Evolutionary conservation across 2,329 filamentous ascomycete genomes (phyloP), one percentile per base, ranked within the genome.

Genomic region (Didymella keratinophila): DNA sequence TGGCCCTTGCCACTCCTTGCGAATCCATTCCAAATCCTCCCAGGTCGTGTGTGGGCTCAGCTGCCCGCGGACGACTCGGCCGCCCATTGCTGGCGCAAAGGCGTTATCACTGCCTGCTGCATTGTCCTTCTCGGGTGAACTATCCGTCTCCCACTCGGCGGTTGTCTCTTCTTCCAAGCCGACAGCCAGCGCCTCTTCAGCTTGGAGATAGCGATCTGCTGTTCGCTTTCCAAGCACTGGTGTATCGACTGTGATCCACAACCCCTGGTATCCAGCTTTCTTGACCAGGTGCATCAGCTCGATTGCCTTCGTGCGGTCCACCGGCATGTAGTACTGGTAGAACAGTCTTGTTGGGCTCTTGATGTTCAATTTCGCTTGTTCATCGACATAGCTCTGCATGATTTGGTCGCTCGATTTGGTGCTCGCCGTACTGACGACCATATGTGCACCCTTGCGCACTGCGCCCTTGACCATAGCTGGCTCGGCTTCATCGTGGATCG

Each of bases 21-120:
- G 67, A 44, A 82, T 67, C 80, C 79, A 82, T 5, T 67, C 60
- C 12, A 82, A 65, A 58, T 88, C 81, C 12, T 76, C 70, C 80
- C 78, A 65, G 70, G 84, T 82, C 14, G 87, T 77, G 18, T 82
- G 80, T 4, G 84, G 76, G 18, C 69, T 75, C 14, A 75, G 27
- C 36, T 74, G 66, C 44, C 77, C 63, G 42, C 67, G 43, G 32
- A 69, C 63, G 7, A 63, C 61, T 4, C 71, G 80, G 76, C 27
- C 84, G 68, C 69, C 88, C 86, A 67, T 89, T 82, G 74, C 84
- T 85, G 28, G 76, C 69, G 11, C 84, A 83, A 81, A 87, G 83
- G 58, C 84, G 76, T 53, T 87, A 70, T 20, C 85, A 81, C 54
- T 87, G 67, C 11, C 84, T 79, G 2, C 82, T 34, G 50, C 50